Base-by-base conservation (phyloP, 805 yeast genomes). In the Candida methanosorbosa region DNA sequence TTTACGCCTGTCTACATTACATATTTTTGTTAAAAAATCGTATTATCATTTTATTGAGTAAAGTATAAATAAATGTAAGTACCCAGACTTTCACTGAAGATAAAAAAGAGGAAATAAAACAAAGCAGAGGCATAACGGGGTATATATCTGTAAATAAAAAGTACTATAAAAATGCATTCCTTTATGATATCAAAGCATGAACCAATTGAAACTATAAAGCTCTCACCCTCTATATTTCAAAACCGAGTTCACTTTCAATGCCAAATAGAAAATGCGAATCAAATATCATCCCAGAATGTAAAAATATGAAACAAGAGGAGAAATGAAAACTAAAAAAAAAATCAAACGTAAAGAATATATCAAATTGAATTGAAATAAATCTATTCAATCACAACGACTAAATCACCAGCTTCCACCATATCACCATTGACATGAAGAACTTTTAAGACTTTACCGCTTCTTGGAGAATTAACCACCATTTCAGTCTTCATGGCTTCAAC, bases 401-500 rank as follows among this genome's bases (percentile, higher is more conserved):
- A 62, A 56, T 92, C 97, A 43, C 98, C 98, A 27, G 96, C 86
- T 40, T 90, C 97, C 27, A 90, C 94, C 82, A 92, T 84, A 52
- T 90, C 96, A 50, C 97, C 97, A 52, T 86, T 85, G 36, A 70
- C 68, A 56, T 86, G 95, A 38, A 76, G 58, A 30, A 85, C 64
- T 61, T 82, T 81, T 32, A 72, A 52, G 17, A 85, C 88, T 51
- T 73, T 81, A 49, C 95, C 94, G 17, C 66, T 64, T 37, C 53
- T 65, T 1, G 94, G 70, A 16, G 97, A 76, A 36, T 60, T 66
- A 24, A 90, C 94, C 33, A 76, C 72, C 97, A 90, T 90, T 61
- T 90, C 98, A 0, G 97, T 92, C 68, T 90, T 90, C 98, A 90
- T 90, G 36, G 98, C 97, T 60, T 90, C 98, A 35, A 90, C 84